Evolutionary conservation across 1,139 yeast species (phyloP).

Genomic region (Zygoascus hellenicus): DNA sequence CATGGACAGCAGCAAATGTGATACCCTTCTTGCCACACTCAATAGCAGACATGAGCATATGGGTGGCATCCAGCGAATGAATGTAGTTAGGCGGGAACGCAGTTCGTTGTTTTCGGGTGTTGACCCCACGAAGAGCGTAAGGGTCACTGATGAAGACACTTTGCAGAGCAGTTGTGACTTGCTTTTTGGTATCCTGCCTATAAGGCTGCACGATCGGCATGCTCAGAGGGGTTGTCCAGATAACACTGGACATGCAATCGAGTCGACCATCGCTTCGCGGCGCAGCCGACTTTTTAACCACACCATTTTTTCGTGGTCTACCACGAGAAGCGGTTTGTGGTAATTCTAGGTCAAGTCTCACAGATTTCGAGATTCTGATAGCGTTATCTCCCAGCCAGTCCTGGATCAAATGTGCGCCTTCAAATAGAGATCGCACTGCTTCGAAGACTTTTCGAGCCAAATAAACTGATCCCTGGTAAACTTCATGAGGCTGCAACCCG

Average conservation of each 20-base stretch:
- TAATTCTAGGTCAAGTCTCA: conserved; percentile 49
- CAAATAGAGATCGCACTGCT: conserved; percentile 78
- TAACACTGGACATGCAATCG: conserved; percentile 71
- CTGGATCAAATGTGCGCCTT: conserved; percentile 91
- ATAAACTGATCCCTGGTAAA: conserved; percentile 50
- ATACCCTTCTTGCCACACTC: conserved; percentile 63
- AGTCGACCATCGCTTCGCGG: conserved; percentile 17
- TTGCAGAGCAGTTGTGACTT: conserved; percentile 74
- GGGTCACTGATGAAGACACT: conserved; percentile 81
- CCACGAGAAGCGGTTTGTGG: conserved; percentile 25
- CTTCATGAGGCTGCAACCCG: conserved; percentile 35
- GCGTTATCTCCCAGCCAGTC: conserved; percentile 95
- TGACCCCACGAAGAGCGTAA: conserved; percentile 72
- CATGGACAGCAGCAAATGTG: conserved; percentile 95
- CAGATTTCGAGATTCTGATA: conserved; percentile 69
- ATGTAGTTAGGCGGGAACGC: conserved; percentile 97
- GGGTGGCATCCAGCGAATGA: conserved; percentile 95
- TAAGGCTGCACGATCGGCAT: conserved; percentile 90
- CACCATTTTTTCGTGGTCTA: conserved; percentile 5
- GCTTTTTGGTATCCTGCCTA: conserved; percentile 57
- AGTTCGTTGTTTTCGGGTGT: conserved; percentile 79
- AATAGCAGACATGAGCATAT: conserved; percentile 86
- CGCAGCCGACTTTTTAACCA: conserved; percentile 15
- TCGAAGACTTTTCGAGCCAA: conserved; percentile 74
- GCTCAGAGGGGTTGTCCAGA: conserved; percentile 96